Base-by-base conservation (phyloP, 148 eudicot genomes). In the Cornus suecica region DNA sequence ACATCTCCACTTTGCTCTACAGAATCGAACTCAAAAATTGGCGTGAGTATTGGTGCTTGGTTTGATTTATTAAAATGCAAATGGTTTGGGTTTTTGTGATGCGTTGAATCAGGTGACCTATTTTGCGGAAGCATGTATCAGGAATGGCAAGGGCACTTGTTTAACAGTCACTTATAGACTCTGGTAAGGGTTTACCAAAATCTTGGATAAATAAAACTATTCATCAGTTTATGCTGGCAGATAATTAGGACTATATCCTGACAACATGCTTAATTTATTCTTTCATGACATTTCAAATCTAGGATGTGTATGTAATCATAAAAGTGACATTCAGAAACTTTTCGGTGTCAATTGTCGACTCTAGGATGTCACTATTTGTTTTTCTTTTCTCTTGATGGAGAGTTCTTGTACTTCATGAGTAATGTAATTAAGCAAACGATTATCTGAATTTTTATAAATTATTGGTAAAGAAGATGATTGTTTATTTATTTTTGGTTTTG, bases 11-110 rank as follows among this genome's bases (percentile, higher is more conserved):
- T 74, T 75, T 94, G 80, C 92, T 92, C 2, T 94, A 97, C 66
- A 94, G 97, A 76, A 92, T 94, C 70, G 98, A 94, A 79, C 98
- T 94, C 68, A 92, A 92, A 65, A 97, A 85, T 83, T 18, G 98
- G 98, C 73, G 97, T 92, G 71, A 74, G 91, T 63, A 34, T 45
- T 28, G 18, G 23, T 20, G 25, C 24, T 58, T 22, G 24, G 4
- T 58, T 58, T 18, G 62, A 20, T 58, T 58, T 48, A 13, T 48
- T 48, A 16, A 48, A 48, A 16, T 48, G 54, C 54, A 16, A 48
- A 48, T 48, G 54, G 20, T 48, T 48, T 48, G 54, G 15, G 54
- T 48, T n/a, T n/a, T 11, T 68, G 13, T 14, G 18, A 62, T 5
- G 54, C 77, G n/a, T 68, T 71, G 28, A 66, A 48, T 23, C 73